Evolutionary conservation across 2,329 filamentous ascomycete species (phyloP), one percentile per base, ranked within the genome.

Genomic region (Pestalotiopsis fici): DNA sequence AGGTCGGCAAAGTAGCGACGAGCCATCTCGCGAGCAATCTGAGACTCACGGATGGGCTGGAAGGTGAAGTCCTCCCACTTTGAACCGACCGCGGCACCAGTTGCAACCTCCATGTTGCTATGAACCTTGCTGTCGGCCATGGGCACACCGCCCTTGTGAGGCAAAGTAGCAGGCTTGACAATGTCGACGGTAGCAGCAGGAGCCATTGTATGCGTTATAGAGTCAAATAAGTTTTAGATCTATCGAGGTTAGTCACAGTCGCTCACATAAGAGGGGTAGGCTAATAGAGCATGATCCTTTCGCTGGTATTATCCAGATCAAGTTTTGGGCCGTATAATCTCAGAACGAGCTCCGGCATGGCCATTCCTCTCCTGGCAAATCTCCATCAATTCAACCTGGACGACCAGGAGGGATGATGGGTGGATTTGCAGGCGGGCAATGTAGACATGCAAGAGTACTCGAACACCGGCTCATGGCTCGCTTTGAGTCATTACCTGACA

Each of bases 281-380:
- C 50, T 55, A 71, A 71, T 84, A 87, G 88, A 88, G 93, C 93
- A 97, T 97, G 94, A 96, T 97, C 92, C 94, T 97, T 96, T 94
- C 94, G 94, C 94, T 94, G 92, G 93, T 93, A 96, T 96, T 95
- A 95, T 95, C 93, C 92, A 93, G 93, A 95, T 95, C 93, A 95
- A 95, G 93, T 95, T 94, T 84, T 43, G 5, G 85, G 91, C 93
- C 93, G 93, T 96, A 92, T 96, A 90, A 90, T 96, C 92, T 95
- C 91, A 93, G 88, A 77, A 74, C 76, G 73, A 74, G 73, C 71
- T 75, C 74, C 67, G 72, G 63, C 73, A 65, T 64, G 59, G 11
- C 43, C 31, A 50, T 61, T 59, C 27, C 39, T 23, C 43, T 64
- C 23, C 27, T 50, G 9, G n/a, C 28, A 5, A 18, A 50, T 67